Evolutionary conservation across 352 stramenopile genomes (phyloP), one percentile per base, ranked within the genome.

Genomic region (Phytophthora fragariaefolia): DNA sequence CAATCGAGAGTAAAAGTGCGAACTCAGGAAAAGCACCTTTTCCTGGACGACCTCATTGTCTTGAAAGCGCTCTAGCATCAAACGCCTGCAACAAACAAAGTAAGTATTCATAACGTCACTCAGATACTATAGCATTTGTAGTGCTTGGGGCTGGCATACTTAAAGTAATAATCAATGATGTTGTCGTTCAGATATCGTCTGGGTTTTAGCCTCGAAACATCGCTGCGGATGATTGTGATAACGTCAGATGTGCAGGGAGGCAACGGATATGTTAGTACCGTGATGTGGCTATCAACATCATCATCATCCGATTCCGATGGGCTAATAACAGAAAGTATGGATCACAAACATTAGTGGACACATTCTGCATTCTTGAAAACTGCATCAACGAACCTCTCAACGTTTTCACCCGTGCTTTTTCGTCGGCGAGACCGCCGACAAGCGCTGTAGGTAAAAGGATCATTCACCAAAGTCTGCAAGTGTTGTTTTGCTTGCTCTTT

Each of bases 91-190:
- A 27, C 1, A 56, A 27, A 5, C 18, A 53, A 24, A 58, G 34
- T 3, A 74, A 58, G 8, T 30, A 4, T 51, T 4, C 17, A 36
- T n/a, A 30, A 13, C 3, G 18, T 20, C 48, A 40, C 12, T 15
- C 36, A n/a, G 13, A 7, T 6, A 28, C 22, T 26, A 1, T 18
- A 43, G 6, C 36, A 5, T 34, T n/a, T 23, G 6, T 23, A 22
- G 17, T 27, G 18, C 20, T 18, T 28, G 12, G 30, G 12, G 6
- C 27, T 12, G 9, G 63, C 82, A 45, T 81, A 94, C 90, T 96
- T 97, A 68, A 97, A 87, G 47, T 95, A 96, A 58, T 96, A 96
- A 60, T 97, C 90, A 63, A 97, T 92, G 48, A 97, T 87, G 69
- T 93, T 97, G 74, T 97, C 91, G 69, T 97, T 97, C 48, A 97